phyloP scores from a whole-genome alignment of 1,284 basidiomycete species.

The Puccinia coronata region DNA sequence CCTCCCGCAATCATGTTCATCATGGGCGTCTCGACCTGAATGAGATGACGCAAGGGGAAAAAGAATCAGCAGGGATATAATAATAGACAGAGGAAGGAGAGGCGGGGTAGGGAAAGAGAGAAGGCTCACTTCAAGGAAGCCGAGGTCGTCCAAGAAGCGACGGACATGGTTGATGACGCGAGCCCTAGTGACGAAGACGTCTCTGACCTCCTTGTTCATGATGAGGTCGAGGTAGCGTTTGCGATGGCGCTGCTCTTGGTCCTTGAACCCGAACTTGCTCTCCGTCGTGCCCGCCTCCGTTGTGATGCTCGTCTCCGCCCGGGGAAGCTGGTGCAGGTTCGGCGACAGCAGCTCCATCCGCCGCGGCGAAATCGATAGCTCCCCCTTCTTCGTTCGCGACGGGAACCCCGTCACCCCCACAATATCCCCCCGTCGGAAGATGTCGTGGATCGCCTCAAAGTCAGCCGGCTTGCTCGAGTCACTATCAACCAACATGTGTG shows the following conservation, averaged over 20 bases:
- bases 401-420: conserved; percentile 88
- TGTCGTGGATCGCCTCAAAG: conserved; percentile 75
- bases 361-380: conserved; percentile 84
- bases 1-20: conserved; percentile 96
- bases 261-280: conserved; percentile 71
- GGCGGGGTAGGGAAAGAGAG: not conserved
- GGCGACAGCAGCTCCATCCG: conserved; percentile 87
- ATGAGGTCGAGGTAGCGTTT: conserved; percentile 99
- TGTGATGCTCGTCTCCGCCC: conserved; percentile 52
- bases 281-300: conserved; percentile 42
- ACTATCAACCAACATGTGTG: conserved; percentile 45
- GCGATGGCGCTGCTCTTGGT: conserved; percentile 94
- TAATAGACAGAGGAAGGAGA: too few relatives aligned
- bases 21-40: conserved; percentile 94
- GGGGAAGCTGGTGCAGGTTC: conserved; percentile 86
- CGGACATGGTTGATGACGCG: conserved; percentile 59
- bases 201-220: conserved; percentile 85
- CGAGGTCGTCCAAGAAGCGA: conserved; percentile 83
- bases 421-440: conserved; percentile 93
- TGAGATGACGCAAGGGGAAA: too few relatives aligned
- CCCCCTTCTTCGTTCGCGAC: conserved; percentile 91
- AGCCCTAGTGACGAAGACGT: conserved; percentile 82
- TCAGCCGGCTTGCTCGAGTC: conserved; percentile 66
- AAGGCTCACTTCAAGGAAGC: conserved; percentile 75
- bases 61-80: too few relatives aligned